phyloP scores from a whole-genome alignment of 495 filamentous ascomycete species.

The Podospora australis region DNA sequence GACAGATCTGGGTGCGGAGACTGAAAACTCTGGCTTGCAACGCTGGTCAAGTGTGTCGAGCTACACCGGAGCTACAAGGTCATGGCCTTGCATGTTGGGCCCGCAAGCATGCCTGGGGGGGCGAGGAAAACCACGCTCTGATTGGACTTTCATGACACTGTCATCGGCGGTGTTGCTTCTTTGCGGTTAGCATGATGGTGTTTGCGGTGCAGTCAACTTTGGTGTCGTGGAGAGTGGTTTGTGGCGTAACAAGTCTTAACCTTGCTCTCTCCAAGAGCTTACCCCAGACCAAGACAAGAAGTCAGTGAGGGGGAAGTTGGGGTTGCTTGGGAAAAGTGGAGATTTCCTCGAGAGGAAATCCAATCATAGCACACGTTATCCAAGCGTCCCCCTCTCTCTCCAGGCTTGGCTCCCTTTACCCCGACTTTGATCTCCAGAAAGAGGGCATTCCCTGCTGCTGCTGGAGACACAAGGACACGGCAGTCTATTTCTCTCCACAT shows the following conservation, averaged over 20 bases:
- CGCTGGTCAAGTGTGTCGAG: no score
- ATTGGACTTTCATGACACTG: background rate
- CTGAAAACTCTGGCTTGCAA: no score
- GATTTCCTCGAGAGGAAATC: no score
- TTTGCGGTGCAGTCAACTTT: no score
- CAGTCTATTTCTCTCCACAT: background rate
- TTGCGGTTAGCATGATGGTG: conserved; percentile 8
- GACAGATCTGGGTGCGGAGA: background rate
- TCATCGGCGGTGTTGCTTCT: conserved; percentile 11
- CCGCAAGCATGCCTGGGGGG: background rate
- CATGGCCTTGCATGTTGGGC: background rate
- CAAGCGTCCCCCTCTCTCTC: background rate
- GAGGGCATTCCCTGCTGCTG: background rate
- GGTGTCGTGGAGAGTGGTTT: no score
- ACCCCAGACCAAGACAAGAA: background rate
- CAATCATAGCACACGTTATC: background rate
- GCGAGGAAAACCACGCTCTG: background rate
- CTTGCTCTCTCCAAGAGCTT: background rate
- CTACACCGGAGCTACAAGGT: background rate
- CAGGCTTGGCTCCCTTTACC: background rate
- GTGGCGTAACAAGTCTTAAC: no score
- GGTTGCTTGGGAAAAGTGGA: background rate
- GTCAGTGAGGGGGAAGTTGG: background rate
- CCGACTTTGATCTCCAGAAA: background rate
- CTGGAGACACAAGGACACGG: background rate